Evolutionary conservation across 1,284 basidiomycete genomes (phyloP).

Genomic region (Mycena sp.): DNA sequence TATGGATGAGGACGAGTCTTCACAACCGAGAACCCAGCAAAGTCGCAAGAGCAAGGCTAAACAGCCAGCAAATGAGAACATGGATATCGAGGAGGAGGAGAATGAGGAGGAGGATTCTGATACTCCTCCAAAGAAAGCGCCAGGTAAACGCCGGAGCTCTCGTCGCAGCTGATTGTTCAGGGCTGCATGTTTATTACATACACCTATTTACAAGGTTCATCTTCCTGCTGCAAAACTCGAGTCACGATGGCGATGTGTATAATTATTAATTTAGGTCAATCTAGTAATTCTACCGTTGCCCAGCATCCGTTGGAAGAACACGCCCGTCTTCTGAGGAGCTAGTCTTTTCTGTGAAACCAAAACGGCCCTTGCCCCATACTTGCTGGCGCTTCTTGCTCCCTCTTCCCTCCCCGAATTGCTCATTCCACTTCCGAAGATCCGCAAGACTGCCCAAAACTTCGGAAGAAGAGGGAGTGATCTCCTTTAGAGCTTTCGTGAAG

Average conservation of each 20-base stretch:
- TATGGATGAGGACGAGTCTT: slow-evolving; percentile 43
- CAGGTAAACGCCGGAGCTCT: slow-evolving; percentile 41
- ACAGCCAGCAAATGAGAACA: slow-evolving; percentile 36
- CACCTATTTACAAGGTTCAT: too few relatives aligned
- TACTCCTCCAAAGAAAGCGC: slow-evolving; percentile 38
- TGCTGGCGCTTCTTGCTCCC: slow-evolving; percentile 63
- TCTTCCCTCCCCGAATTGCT: slow-evolving; percentile 88
- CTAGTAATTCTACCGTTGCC: slow-evolving; percentile 16
- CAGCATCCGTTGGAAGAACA: slow-evolving; percentile 46
- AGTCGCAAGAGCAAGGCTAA: slow-evolving; percentile 36
- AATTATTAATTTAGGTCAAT: slow-evolving; percentile 15
- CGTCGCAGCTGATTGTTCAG: slow-evolving; percentile 23
- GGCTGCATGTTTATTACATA: neutral
- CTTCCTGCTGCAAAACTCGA: neutral
- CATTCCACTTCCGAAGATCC: slow-evolving; percentile 90
- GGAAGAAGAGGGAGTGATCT: slow-evolving; percentile 88
- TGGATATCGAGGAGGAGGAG: slow-evolving; percentile 37
- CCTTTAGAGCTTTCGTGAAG: slow-evolving; percentile 83
- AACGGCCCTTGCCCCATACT: slow-evolving; percentile 79
- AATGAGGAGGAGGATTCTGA: slow-evolving; percentile 39
- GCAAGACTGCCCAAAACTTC: slow-evolving; percentile 83
- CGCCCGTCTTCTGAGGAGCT: slow-evolving; percentile 51
- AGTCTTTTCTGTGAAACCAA: slow-evolving; percentile 70
- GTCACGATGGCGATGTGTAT: neutral
- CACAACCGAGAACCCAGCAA: slow-evolving; percentile 21